Conservation (phyloP, 441 rosid species). For the Geranium incanum region DNA sequence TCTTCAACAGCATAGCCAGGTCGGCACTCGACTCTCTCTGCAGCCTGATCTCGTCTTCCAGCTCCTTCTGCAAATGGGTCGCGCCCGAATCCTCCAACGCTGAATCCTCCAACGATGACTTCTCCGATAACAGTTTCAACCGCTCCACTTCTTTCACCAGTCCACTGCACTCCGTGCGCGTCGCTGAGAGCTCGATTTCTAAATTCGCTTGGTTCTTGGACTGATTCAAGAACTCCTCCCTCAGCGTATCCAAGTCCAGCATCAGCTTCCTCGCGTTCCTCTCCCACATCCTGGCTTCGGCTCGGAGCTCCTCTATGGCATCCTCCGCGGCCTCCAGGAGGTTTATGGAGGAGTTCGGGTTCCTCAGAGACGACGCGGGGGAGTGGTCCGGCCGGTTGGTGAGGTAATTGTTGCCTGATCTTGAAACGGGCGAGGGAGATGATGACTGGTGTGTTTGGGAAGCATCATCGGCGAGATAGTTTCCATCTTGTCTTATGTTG, state of each 20-base stretch:
- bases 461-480: conserved; percentile 19
- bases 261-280: conserved; percentile 39
- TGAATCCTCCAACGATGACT: conserved; percentile 20
- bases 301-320: conserved; percentile 37
- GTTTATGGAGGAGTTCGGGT: conserved; percentile 35
- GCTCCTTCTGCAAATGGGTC: conserved; percentile 26
- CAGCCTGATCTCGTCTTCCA: conserved; percentile 45
- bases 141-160: conserved; percentile 43
- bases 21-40: conserved; percentile 37
- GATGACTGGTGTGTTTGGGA: conserved; percentile 22
- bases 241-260: conserved; percentile 42
- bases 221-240: conserved; percentile 38
- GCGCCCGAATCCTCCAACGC: conserved; percentile 23
- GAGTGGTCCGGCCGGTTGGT: no score
- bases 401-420: no score
- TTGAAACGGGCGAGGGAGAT: conserved; percentile 13
- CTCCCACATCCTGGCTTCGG: conserved; percentile 57
- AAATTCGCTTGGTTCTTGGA: conserved; percentile 32
- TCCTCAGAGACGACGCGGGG: conserved; percentile 15
- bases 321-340: conserved; percentile 48
- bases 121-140: conserved; percentile 30
- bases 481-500: conserved; percentile 20
- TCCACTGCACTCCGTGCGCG: conserved; percentile 36
- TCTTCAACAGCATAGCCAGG: conserved; percentile 41
- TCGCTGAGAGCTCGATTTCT: conserved; percentile 38